Base-by-base conservation (phyloP, 768 basidiomycete genomes). In the Wakefieldia striispora region DNA sequence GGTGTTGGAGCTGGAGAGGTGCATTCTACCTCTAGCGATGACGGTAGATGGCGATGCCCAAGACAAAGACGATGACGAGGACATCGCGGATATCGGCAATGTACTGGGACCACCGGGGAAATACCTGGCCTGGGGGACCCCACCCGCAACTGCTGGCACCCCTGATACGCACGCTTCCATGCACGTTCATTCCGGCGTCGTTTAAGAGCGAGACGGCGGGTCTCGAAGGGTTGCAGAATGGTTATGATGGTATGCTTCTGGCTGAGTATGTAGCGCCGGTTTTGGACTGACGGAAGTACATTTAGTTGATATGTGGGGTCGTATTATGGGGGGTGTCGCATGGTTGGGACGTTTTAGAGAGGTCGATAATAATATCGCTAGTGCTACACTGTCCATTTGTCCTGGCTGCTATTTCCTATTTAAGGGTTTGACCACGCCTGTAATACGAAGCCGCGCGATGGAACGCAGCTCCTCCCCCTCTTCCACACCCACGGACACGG, bases 211-310 rank as follows among this genome's bases (percentile, higher is more conserved):
- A 61, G 61, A 45, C 67, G 26, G 59, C 54, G 20, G 52, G 58
- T 11, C 61, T 81, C 45, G 64, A 68, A 29, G 47, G 50, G 14
- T 40, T 80, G 43, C 60, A 57, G 21, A 83, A 78, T 53, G 68
- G 56, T 7, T 65, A 77, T 35, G 85, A 86, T 55, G 76, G 77
- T 3, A 63, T 79, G 23, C 58, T 45, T 27, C 61, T 89, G 55
- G 72, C 60, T 17, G 57, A 52, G 14, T 78, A 81, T 55, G 50
- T 88, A 11, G 58, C 78, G 19, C 85, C 88, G 2, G 78, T 89
- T 84, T 0, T 87, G 86, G 2, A 92, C 88, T 12, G 77, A 81
- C 46, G 77, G 79, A 47, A 90, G 87, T 58, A 91, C 90, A 26
- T 91, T 89, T 56, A 86, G 85, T 63, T 68, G 72, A 45, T 92